Base-by-base conservation (phyloP, 73 alveolate genomes). In the Paramecium bursaria region DNA sequence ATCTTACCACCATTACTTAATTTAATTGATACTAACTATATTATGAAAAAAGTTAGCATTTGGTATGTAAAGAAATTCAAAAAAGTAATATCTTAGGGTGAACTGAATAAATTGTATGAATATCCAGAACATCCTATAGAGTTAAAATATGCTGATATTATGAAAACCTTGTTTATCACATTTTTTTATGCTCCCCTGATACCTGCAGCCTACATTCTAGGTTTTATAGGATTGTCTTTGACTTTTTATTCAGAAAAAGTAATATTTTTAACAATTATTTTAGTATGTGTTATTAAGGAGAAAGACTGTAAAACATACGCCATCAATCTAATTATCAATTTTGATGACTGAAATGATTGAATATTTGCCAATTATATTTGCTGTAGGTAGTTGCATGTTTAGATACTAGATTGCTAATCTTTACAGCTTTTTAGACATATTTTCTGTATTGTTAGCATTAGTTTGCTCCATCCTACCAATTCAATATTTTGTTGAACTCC, bases 61-160 rank as follows among this genome's bases (percentile, higher is more conserved):
- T 54, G 89, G 85, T 79, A 57, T 51, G 15, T 53, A 19, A 39
- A 29, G 22, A 53, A 73, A 23, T 25, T 50, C 26, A 79, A 79
- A 15, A 39, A 39, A 42, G 85, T 42, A 31, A 50, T 17, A 4
- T 15, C 74, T 74, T 4, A 76, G 35, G 30, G 25, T 25, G 74
- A 54, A 79, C 33, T 76, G 33, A 50, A 50, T 44, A 17, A 44
- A 6, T 33, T 30, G 15, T 29, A 57, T 21, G 75, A 46, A 48
- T 48, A 30, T 9, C 57, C 61, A 19, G 73, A 30, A 17, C 89
- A 79, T 53, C 35, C 29, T 29, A 79, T 79, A 13, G 89, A 79
- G 44, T 53, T 79, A 15, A 73, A 51, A 19, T 79, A 79, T 79
- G 89, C 76, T 7, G 89, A 79, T 52, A 35, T 79, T n/a, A 79